These are phyloP conservation scores for Bipolaris gigantea DNA, from an alignment of 2,329 filamentous ascomycete species.

Conservation along the genomic window DNA sequence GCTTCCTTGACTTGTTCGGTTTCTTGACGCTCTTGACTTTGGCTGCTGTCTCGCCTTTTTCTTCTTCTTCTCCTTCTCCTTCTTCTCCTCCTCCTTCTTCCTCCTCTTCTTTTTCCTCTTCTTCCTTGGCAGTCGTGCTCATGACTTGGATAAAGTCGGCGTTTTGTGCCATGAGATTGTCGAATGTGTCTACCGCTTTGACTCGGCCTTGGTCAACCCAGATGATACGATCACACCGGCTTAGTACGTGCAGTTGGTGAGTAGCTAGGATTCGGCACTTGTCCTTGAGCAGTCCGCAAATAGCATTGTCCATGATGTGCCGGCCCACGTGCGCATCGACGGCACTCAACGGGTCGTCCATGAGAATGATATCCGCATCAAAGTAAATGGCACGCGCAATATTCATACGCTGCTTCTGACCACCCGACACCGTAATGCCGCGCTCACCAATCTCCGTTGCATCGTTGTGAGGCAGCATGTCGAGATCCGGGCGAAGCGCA, in stretches of 20 bases:
- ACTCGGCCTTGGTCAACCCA: slow-evolving; percentile 89
- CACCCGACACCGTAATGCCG: slow-evolving; percentile 92
- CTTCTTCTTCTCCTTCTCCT: slow-evolving; percentile 54
- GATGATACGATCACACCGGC: slow-evolving; percentile 85
- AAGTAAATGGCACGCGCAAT: slow-evolving; percentile 80
- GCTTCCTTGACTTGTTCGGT: slow-evolving; percentile 50
- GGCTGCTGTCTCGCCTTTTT: slow-evolving; percentile 52
- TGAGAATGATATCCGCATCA: slow-evolving; percentile 63
- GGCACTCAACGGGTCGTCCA: slow-evolving; percentile 65
- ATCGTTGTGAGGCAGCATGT: slow-evolving; percentile 90
- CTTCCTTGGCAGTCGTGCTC: slow-evolving; percentile 73
- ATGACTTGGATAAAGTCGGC: slow-evolving; percentile 80
- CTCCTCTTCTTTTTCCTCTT: slow-evolving; percentile 50
- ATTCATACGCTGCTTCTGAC: slow-evolving; percentile 92
- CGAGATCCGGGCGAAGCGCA: slow-evolving; percentile 79
- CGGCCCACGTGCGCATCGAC: slow-evolving; percentile 63
- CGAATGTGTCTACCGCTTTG: slow-evolving; percentile 83
- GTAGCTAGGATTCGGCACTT: slow-evolving; percentile 92
- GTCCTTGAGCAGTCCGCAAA: slow-evolving; percentile 81
- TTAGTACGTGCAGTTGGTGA: slow-evolving; percentile 91
- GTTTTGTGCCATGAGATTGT: slow-evolving; percentile 80
- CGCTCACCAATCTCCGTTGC: slow-evolving; percentile 91
- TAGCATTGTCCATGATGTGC: slow-evolving; percentile 89
- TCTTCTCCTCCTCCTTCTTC: slow-evolving; percentile 52
- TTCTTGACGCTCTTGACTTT: slow-evolving; percentile 62